Evolutionary conservation across 2,329 filamentous ascomycete species (phyloP).

Genomic region (Dothideomycetes sp.): DNA sequence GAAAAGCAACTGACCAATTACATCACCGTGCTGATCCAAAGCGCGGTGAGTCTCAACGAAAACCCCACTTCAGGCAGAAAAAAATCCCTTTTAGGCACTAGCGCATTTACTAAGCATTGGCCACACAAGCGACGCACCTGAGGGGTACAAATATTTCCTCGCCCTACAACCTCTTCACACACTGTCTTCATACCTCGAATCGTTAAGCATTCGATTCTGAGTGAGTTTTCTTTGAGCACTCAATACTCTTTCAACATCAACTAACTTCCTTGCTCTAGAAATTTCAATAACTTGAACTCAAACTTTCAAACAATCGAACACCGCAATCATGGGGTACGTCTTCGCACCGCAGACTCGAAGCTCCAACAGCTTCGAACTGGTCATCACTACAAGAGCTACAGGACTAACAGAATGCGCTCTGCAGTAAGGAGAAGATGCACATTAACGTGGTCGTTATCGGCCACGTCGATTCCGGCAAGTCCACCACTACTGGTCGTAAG

Average conservation of each 20-base stretch:
- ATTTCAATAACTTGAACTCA: constrained; percentile 21
- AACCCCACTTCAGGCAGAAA: background rate
- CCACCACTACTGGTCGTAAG: constrained; percentile 81
- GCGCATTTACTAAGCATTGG: background rate
- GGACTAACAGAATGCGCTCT: constrained; percentile 5
- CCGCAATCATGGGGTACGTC: constrained; percentile 52
- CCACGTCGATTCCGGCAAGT: constrained; percentile 99
- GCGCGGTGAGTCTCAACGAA: background rate
- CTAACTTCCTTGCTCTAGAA: constrained; percentile 9
- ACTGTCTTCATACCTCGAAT: constrained; percentile 13
- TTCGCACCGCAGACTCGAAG: too few relatives aligned
- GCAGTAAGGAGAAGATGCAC: constrained; percentile 90
- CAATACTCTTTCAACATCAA: constrained; percentile 1
- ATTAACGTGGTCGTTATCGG: constrained; percentile 96
- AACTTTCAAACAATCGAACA: constrained; percentile 20
- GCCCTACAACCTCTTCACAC: constrained; percentile 8
- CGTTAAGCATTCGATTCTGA: constrained; percentile 14
- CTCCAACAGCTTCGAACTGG: too few relatives aligned
- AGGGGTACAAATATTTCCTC: constrained; percentile 3
- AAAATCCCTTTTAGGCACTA: background rate
- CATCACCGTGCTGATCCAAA: background rate
- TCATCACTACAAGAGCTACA: background rate
- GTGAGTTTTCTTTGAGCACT: constrained; percentile 10
- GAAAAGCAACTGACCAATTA: too few relatives aligned
- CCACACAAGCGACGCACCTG: background rate